Evolutionary conservation across 345 rosid genomes (phyloP), one percentile per base, ranked within the genome.

Genomic region (Populus ilicifolia): DNA sequence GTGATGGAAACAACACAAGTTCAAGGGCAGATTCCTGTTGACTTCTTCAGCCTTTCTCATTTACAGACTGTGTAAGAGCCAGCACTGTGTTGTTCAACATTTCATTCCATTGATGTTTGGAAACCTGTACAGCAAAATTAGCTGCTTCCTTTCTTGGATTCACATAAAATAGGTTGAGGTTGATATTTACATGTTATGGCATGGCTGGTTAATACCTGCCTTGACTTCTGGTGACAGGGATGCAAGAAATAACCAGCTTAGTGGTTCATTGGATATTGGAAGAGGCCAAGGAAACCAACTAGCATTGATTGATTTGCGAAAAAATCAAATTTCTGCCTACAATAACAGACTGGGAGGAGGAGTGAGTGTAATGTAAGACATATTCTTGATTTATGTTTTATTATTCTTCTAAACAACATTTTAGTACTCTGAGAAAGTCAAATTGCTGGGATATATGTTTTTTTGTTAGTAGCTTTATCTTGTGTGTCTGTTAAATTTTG

Each of bases 21-120:
- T 41, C 36, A 9, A 69, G 99, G 97, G 67, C 14, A 43, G 59
- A 78, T 96, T 78, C 98, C 99, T 41, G 2, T 13, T 39, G 12
- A 41, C 5, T 72, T 94, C 39, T 96, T 94, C 85, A 84, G 85
- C 84, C 88, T 89, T 76, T 5, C 75, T 70, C 46, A 79, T 56
- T 86, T 96, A 78, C 89, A 91, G 85, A 91, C 89, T 1, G 89
- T 90, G 99, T 96, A 71, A 85, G 98, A 81, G 16, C 35, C 61
- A 27, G 72, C 67, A 77, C 52, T 29, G 3, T 5, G 20, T 64
- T 21, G 36, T 35, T 14, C 12, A 65, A 8, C 44, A 10, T 41
- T 8, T 25, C 14, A 5, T 64, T 39, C 54, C 41, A 41, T 69
- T 27, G 44, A 64, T 30, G 30, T 29, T 4, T 13, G 36, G 64